These are phyloP conservation scores for Mucor racemosus DNA, from an alignment of 371 early-diverging fungal species.

Conservation along the genomic window DNA sequence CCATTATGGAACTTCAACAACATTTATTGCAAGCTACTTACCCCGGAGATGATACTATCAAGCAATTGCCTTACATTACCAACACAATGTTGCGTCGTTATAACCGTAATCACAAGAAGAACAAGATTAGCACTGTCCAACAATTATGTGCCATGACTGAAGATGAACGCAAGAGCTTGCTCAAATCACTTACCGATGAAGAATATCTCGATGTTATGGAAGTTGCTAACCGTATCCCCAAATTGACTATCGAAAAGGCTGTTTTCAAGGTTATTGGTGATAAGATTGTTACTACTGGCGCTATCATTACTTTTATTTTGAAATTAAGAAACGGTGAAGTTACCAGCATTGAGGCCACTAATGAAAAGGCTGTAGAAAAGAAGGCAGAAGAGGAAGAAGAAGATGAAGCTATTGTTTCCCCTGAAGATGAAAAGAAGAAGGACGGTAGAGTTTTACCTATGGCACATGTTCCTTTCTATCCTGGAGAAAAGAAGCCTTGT, in stretches of 20 bases:
- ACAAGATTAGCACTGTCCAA: conserved; percentile 51
- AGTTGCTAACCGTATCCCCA: conserved; percentile 80
- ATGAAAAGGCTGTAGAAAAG: conserved; percentile 13
- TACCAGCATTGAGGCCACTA: conserved; percentile 23
- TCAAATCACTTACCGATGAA: conserved; percentile 59
- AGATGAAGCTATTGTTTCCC: conserved; percentile 28
- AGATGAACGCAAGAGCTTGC: conserved; percentile 60
- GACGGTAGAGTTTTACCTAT: conserved; percentile 34
- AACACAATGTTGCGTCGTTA: conserved; percentile 46
- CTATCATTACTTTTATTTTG: conserved; percentile 79
- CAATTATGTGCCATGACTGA: conserved; percentile 73
- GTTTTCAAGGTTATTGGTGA: conserved; percentile 83
- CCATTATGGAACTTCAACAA: conserved; percentile 79
- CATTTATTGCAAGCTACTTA: conserved; percentile 82
- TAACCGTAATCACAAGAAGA: conserved; percentile 39
- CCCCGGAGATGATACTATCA: conserved; percentile 73
- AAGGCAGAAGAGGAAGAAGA: conserved; percentile 45
- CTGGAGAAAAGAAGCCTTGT: conserved; percentile 76
- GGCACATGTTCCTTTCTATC: conserved; percentile 75
- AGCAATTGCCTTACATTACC: conserved; percentile 83
- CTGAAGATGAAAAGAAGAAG: conserved; percentile 41
- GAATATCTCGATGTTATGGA: conserved; percentile 72
- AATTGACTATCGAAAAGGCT: conserved; percentile 74
- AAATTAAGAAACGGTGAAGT: conserved; percentile 53
- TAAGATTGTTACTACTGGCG: conserved; percentile 76